These are phyloP conservation scores for Candida incommunis DNA, from an alignment of 805 yeast genomes.

Conservation along the genomic window DNA sequence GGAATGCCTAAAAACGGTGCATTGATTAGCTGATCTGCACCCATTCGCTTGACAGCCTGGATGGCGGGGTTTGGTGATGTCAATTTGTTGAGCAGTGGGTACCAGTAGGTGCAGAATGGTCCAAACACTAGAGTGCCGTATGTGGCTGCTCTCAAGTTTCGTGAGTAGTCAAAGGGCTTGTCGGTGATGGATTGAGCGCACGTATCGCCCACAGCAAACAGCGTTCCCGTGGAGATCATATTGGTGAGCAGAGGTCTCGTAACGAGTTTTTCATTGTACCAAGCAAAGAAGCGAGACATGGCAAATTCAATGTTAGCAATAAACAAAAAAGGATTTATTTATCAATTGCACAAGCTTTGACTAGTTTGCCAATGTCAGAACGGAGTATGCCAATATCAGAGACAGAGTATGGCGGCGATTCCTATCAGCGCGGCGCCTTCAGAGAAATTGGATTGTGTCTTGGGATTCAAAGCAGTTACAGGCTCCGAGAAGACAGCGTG, in stretches of 20 bases:
- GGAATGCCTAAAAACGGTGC: slow-evolving; percentile 65
- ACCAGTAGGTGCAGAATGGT: slow-evolving; percentile 65
- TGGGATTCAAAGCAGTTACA: too few species aligned
- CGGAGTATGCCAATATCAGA: too few species aligned
- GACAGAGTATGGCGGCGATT: too few species aligned
- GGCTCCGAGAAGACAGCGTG: too few species aligned
- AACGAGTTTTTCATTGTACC: slow-evolving; percentile 14
- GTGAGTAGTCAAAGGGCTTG: slow-evolving; percentile 29
- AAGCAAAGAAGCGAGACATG: slow-evolving; percentile 9
- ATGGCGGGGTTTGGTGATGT: slow-evolving; percentile 18
- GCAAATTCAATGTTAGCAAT: too few species aligned
- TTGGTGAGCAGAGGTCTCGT: slow-evolving; percentile 31
- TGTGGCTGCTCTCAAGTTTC: slow-evolving; percentile 49
- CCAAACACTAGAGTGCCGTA: slow-evolving; percentile 69
- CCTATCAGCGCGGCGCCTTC: too few species aligned
- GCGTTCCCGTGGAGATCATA: slow-evolving; percentile 26
- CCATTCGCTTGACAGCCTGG: slow-evolving; percentile 37
- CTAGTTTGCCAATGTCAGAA: too few species aligned
- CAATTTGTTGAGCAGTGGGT: slow-evolving; percentile 32
- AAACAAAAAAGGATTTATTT: too few species aligned
- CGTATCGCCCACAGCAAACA: slow-evolving; percentile 64
- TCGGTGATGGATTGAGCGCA: slow-evolving; percentile 47
- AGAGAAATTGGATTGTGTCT: too few species aligned
- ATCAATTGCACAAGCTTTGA: too few species aligned
- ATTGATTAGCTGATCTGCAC: slow-evolving; percentile 58